Evolutionary conservation across 441 rosid species (phyloP).

Genomic region (Bocquillonia castaneifolia): DNA sequence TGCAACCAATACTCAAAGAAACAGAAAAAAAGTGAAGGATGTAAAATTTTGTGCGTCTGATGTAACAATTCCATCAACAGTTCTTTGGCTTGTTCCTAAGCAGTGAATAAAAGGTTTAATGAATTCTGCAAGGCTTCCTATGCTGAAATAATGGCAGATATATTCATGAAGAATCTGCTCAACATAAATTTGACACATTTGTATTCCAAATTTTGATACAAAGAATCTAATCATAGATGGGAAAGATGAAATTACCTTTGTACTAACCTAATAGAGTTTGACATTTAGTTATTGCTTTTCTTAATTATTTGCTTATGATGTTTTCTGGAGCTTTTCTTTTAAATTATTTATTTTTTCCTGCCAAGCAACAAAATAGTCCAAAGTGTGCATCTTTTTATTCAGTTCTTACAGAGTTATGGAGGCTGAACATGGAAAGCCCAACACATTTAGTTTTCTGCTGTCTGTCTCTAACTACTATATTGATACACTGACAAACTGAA

Average conservation of each 20-base stretch:
- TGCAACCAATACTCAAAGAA: background rate
- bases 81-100: background rate
- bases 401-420: conserved; percentile 11
- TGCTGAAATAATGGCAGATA: background rate
- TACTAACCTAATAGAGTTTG: background rate
- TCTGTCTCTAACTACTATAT: conserved; percentile 18
- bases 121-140: background rate
- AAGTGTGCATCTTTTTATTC: conserved; percentile 11
- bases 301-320: conserved; percentile 2
- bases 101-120: background rate
- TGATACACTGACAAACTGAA: conserved; percentile 1
- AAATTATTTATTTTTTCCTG: background rate
- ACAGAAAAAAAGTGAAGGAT: background rate
- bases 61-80: background rate
- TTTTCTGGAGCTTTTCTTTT: background rate
- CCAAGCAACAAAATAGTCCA: background rate
- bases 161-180: too few relatives aligned
- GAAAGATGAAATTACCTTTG: background rate
- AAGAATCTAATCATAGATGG: background rate
- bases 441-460: background rate
- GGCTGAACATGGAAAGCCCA: background rate
- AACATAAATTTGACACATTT: too few relatives aligned
- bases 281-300: background rate
- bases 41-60: background rate
- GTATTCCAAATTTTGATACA: too few relatives aligned